Evolutionary conservation across 2,329 filamentous ascomycete species (phyloP).

Genomic region (Graphilbum fragrans): DNA sequence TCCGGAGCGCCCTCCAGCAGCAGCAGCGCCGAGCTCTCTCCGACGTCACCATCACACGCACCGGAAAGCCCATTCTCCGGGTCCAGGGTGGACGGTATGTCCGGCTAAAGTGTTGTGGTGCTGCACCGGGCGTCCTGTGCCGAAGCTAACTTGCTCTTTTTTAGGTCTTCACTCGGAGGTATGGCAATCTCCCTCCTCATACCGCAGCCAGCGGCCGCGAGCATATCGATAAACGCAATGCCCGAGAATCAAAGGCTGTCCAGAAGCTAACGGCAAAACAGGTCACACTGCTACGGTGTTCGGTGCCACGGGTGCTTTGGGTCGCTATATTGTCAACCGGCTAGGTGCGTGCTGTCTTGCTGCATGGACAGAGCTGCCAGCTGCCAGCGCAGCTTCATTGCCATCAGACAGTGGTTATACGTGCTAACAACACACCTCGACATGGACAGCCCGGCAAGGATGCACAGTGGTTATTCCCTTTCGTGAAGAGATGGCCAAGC

Average conservation of each 20-base stretch:
- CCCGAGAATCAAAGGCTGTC: too few relatives aligned
- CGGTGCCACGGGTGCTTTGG: slow-evolving; percentile 89
- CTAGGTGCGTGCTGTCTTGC: slow-evolving; percentile 43
- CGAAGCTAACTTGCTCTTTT: slow-evolving; percentile 13
- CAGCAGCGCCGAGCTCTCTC: slow-evolving; percentile 47
- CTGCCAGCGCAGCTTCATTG: too few relatives aligned
- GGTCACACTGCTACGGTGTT: slow-evolving; percentile 97
- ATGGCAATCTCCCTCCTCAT: slow-evolving; percentile 17
- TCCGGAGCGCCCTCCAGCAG: slow-evolving; percentile 34
- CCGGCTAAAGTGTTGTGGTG: slow-evolving; percentile 3
- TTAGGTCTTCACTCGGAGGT: slow-evolving; percentile 79
- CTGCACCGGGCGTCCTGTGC: slow-evolving; percentile 5
- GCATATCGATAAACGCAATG: too few relatives aligned
- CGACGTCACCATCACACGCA: slow-evolving; percentile 87
- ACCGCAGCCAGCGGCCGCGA: too few relatives aligned
- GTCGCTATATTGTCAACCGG: slow-evolving; percentile 94
- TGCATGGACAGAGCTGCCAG: background rate
- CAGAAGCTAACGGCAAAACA: slow-evolving; percentile 20
- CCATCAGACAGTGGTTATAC: background rate
- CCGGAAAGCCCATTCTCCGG: slow-evolving; percentile 88
- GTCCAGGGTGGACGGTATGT: slow-evolving; percentile 77
- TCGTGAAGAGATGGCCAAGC: slow-evolving; percentile 95
- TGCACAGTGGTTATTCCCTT: slow-evolving; percentile 89
- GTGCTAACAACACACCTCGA: slow-evolving; percentile 11
- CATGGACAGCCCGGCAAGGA: slow-evolving; percentile 67